These are phyloP conservation scores for Salix suchowensis DNA, from an alignment of 345 rosid genomes.

Conservation along the genomic window DNA sequence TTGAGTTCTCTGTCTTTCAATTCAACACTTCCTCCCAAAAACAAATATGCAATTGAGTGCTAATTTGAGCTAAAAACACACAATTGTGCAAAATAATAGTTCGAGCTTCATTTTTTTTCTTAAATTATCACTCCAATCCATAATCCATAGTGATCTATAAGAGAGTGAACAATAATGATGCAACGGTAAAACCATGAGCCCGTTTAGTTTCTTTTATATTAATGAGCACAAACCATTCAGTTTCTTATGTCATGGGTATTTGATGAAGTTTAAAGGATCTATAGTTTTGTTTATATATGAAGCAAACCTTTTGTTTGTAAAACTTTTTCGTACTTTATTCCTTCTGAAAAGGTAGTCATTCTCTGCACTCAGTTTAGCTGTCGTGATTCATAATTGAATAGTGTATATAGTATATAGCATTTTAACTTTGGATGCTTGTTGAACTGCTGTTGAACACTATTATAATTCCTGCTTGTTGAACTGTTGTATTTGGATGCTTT, in stretches of 20 bases:
- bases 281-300: background rate
- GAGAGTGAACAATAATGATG: too few relatives aligned
- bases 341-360: background rate
- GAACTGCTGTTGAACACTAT: background rate
- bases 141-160: too few relatives aligned
- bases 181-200: too few relatives aligned
- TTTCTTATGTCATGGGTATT: background rate
- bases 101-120: too few relatives aligned
- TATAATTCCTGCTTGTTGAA: background rate
- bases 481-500: background rate
- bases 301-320: background rate
- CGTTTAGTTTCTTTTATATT: too few relatives aligned
- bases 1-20: too few relatives aligned
- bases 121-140: too few relatives aligned
- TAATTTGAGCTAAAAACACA: too few relatives aligned
- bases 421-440: background rate
- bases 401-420: background rate
- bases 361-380: background rate
- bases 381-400: background rate
- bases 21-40: too few relatives aligned
- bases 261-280: background rate
- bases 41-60: too few relatives aligned
- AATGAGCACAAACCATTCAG: background rate
- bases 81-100: too few relatives aligned
- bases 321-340: background rate